Evolutionary conservation across 164 flowering plant genomes (phyloP).

Genomic region (Macadamia integrifolia): DNA sequence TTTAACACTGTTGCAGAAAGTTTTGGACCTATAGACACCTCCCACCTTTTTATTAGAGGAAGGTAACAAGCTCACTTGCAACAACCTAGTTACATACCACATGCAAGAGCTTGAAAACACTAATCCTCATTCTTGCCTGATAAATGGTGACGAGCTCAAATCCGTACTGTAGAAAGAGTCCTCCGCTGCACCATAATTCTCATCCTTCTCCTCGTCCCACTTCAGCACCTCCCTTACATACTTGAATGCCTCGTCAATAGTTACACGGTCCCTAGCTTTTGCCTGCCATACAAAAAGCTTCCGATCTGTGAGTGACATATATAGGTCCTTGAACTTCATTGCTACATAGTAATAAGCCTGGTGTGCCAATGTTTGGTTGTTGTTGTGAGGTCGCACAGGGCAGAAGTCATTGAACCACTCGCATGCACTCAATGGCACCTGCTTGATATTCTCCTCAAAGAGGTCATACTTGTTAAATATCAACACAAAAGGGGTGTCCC

Average conservation of each 20-base stretch:
- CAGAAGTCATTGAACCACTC: conserved; percentile 91
- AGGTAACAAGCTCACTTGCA: neutral
- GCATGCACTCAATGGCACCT: conserved; percentile 50
- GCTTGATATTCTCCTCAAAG: conserved; percentile 78
- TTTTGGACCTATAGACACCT: too few species aligned
- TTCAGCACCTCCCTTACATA: conserved; percentile 82
- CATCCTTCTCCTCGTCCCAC: conserved; percentile 97
- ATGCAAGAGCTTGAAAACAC: neutral
- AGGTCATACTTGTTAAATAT: conserved; percentile 88
- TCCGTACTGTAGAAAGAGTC: conserved; percentile 96
- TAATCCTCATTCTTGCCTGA: conserved; percentile 38
- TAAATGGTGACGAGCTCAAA: conserved; percentile 72
- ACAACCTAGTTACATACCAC: neutral
- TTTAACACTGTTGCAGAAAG: too few species aligned
- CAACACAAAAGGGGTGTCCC: conserved; percentile 77
- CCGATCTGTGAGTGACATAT: conserved; percentile 57
- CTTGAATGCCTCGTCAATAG: conserved; percentile 83
- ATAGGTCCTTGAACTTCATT: conserved; percentile 94
- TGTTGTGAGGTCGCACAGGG: conserved; percentile 64
- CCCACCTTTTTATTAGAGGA: too few species aligned
- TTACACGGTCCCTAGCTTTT: conserved; percentile 68
- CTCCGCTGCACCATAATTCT: conserved; percentile 46
- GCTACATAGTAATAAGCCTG: conserved; percentile 90
- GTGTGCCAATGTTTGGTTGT: conserved; percentile 70
- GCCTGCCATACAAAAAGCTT: conserved; percentile 93